Conservation (phyloP, 768 basidiomycete species). For the Russula sp. region DNA sequence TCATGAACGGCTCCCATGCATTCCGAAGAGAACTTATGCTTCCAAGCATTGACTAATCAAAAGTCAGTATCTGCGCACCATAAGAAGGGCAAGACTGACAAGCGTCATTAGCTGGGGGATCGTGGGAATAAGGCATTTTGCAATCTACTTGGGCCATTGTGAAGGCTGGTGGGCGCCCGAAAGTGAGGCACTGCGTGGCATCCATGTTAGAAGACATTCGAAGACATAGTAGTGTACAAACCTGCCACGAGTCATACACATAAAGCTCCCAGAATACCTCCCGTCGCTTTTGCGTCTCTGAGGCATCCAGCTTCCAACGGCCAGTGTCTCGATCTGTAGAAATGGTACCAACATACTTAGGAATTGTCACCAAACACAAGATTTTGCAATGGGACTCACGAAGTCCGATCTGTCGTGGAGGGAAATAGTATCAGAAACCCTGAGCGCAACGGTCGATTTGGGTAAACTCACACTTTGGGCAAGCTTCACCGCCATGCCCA, state of each 20-base stretch:
- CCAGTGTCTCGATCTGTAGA: slow-evolving; percentile 59
- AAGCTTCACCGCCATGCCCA: slow-evolving; percentile 68
- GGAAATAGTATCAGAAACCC: slow-evolving; percentile 6
- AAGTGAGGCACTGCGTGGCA: slow-evolving; percentile 52
- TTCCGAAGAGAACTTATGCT: slow-evolving; percentile 56
- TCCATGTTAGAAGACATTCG: slow-evolving; percentile 1
- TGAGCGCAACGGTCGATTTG: slow-evolving; percentile 17
- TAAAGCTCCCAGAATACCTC: slow-evolving; percentile 58
- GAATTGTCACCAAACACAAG: not conserved
- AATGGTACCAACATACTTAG: slow-evolving; percentile 15
- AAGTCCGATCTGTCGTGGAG: slow-evolving; percentile 49
- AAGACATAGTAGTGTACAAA: slow-evolving; percentile 26
- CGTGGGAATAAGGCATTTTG: slow-evolving; percentile 34
- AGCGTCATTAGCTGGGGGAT: slow-evolving; percentile 44
- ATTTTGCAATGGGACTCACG: slow-evolving; percentile 42
- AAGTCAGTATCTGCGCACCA: slow-evolving; percentile 3
- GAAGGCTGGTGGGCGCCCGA: slow-evolving; percentile 64
- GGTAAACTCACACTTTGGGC: slow-evolving; percentile 51
- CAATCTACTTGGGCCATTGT: slow-evolving; percentile 32
- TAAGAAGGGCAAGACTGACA: slow-evolving; percentile 50
- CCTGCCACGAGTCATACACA: slow-evolving; percentile 69
- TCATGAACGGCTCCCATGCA: slow-evolving; percentile 63
- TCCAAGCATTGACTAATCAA: slow-evolving; percentile 55
- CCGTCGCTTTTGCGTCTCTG: slow-evolving; percentile 53
- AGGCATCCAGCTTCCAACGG: slow-evolving; percentile 53